These are phyloP conservation scores for Diutina siamensis DNA, from an alignment of 1,139 yeast genomes.

Conservation along the genomic window DNA sequence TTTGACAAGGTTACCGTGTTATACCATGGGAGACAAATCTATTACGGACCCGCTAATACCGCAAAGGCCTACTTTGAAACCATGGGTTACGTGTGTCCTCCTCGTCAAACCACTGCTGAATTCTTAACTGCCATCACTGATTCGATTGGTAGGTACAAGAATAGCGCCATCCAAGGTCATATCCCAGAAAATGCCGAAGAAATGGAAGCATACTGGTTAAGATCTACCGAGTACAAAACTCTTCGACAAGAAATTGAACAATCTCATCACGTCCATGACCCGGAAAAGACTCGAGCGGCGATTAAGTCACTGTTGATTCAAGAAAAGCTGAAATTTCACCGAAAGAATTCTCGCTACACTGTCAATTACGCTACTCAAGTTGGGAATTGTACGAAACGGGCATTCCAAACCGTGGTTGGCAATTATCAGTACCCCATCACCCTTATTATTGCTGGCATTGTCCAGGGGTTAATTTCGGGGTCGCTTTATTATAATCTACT, in stretches of 20 bases:
- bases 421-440: conserved; percentile 47
- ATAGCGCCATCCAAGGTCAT: not conserved
- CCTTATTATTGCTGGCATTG: conserved; percentile 46
- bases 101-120: conserved; percentile 55
- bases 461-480: conserved; percentile 63
- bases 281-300: conserved; percentile 7
- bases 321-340: conserved; percentile 16
- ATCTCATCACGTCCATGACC: not conserved
- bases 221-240: conserved; percentile 39
- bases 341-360: conserved; percentile 49
- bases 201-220: conserved; percentile 53
- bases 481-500: conserved; percentile 64
- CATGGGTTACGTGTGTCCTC: conserved; percentile 53
- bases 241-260: conserved; percentile 28
- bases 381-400: conserved; percentile 47
- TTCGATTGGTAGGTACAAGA: conserved; percentile 32
- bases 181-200: conserved; percentile 60
- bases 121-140: conserved; percentile 61
- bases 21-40: conserved; percentile 48
- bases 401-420: conserved; percentile 50
- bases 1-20: conserved; percentile 57
- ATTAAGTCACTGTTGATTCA: conserved; percentile 8
- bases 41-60: conserved; percentile 41
- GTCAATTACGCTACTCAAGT: conserved; percentile 59
- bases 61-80: conserved; percentile 45